Evolutionary conservation across 225 moss, liverwort and hornwort genomes (phyloP).

Genomic region (Pseudisothecium myosuroides): DNA sequence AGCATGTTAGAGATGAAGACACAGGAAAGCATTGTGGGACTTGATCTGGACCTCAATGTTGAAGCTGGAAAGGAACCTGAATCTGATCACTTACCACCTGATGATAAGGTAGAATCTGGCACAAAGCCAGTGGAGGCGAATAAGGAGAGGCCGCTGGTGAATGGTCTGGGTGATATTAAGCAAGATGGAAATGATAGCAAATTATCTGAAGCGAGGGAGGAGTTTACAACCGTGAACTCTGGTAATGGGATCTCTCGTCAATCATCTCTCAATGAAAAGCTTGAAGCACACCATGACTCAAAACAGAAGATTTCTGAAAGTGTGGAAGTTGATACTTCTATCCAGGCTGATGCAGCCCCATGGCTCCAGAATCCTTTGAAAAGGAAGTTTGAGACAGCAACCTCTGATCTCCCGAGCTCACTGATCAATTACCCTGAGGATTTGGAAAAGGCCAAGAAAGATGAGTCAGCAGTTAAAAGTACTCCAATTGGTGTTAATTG

Average conservation of each 20-base stretch:
- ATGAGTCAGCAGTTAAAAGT: not conserved
- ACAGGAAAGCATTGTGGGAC: constrained; percentile 8
- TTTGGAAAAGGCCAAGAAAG: constrained; percentile 8
- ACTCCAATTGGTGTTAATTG: not conserved
- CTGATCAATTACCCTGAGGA: not conserved
- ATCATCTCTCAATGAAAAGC: not conserved
- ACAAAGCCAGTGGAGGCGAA: not conserved
- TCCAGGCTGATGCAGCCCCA: not conserved
- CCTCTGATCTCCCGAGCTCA: not conserved
- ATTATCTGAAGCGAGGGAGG: not conserved
- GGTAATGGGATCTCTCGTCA: not conserved
- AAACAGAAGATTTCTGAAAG: not conserved
- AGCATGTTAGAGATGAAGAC: not conserved
- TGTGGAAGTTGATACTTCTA: not conserved
- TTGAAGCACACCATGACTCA: not conserved
- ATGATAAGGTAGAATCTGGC: not conserved
- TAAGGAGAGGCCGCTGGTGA: not conserved
- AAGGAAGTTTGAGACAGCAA: constrained; percentile 8
- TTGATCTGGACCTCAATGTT: constrained; percentile 42
- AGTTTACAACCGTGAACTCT: not conserved
- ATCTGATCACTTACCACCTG: constrained; percentile 3
- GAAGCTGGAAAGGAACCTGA: constrained; percentile 39
- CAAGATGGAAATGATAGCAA: not conserved
- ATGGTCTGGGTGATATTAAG: not conserved
- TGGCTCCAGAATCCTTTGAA: constrained; percentile 14